These are phyloP conservation scores for Starmerella sp. DNA, from an alignment of 805 yeast genomes.

Conservation along the genomic window DNA sequence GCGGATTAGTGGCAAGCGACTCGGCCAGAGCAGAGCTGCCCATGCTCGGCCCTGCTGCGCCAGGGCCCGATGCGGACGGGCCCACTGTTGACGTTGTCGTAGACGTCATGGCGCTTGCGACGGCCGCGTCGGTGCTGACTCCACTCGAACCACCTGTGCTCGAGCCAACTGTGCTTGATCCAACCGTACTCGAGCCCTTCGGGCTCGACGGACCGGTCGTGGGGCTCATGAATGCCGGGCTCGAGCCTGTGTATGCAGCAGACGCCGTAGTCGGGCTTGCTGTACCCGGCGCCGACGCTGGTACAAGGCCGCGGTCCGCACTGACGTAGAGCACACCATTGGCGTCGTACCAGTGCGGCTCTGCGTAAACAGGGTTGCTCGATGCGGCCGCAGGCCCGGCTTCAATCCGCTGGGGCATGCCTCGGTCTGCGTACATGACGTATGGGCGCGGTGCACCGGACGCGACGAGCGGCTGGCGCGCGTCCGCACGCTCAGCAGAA, in stretches of 20 bases:
- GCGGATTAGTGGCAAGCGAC: too few relatives aligned
- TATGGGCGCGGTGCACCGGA: not conserved
- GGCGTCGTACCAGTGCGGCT: not conserved
- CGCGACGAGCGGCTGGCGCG: not conserved
- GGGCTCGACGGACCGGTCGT: too few relatives aligned
- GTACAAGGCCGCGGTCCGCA: not conserved
- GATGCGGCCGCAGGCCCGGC: not conserved
- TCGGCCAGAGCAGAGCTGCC: not conserved
- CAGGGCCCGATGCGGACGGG: too few relatives aligned
- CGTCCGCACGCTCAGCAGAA: not conserved
- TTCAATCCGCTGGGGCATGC: not conserved
- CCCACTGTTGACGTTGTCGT: too few relatives aligned
- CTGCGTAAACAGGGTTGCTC: not conserved
- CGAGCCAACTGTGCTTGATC: too few relatives aligned
- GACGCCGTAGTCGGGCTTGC: not conserved
- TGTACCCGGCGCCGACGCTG: not conserved
- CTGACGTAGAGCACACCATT: not conserved
- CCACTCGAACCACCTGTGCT: too few relatives aligned
- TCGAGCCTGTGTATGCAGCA: not conserved
- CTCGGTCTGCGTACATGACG: not conserved
- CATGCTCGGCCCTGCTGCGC: too few relatives aligned
- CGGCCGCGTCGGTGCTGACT: too few relatives aligned
- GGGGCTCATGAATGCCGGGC: not conserved
- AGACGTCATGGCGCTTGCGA: too few relatives aligned
- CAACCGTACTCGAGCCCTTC: too few relatives aligned